A percentile compares a stretch with the other conserved stretches of the same genome.
These are phyloP conservation scores for Penicillium sp. DNA, from an alignment of 2,329 filamentous ascomycete genomes.

Conservation along the genomic window DNA sequence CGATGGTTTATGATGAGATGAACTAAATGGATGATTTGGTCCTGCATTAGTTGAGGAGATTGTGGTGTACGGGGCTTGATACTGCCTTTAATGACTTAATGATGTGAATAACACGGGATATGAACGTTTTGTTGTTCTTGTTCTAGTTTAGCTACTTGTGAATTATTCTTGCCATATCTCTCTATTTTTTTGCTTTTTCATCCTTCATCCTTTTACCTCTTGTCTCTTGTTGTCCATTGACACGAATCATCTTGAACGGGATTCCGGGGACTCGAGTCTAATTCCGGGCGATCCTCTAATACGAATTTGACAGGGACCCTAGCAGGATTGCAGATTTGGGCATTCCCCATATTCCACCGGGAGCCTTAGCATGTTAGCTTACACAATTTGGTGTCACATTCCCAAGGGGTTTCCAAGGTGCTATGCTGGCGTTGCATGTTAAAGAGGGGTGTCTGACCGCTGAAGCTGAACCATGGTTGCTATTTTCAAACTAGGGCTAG, in stretches of 20 bases:
- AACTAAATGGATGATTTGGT: slow-evolving; percentile 1
- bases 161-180: neutral
- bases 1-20: neutral
- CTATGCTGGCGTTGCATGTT: slow-evolving; percentile 17
- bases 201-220: neutral
- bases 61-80: slow-evolving; percentile 1
- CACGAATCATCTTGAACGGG: neutral
- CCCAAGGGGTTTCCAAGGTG: neutral
- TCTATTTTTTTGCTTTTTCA: neutral
- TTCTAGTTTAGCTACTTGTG: slow-evolving; percentile 7
- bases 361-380: neutral
- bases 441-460: slow-evolving; percentile 10
- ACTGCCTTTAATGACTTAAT: slow-evolving; percentile 9
- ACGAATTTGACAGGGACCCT: neutral
- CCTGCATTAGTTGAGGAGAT: slow-evolving; percentile 1
- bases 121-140: slow-evolving; percentile 2
- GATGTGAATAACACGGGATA: slow-evolving; percentile 7
- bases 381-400: neutral
- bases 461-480: neutral
- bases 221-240: neutral
- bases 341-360: neutral
- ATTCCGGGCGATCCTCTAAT: slow-evolving; percentile 4
- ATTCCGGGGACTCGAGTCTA: neutral
- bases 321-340: neutral
- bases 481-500: neutral